A percentile compares a stretch with the other conserved stretches of the same genome.
Evolutionary conservation across 129 eudicot genomes (phyloP).

Genomic region (Apium graveolens): DNA sequence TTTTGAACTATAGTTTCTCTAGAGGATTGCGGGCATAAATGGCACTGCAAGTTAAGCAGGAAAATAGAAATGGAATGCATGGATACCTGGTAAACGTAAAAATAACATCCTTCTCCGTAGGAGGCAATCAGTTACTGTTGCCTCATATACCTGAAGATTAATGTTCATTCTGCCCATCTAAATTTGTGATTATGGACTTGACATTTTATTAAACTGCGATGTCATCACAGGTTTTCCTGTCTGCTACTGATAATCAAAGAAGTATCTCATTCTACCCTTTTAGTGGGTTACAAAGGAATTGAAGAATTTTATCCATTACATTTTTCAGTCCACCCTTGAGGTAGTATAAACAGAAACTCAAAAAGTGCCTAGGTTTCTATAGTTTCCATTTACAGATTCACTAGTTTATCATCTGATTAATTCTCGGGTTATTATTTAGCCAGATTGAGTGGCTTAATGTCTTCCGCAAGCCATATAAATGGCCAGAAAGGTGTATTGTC

Average conservation of each 20-base stretch:
- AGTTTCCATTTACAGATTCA: neutral
- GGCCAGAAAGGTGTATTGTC: too few relatives aligned
- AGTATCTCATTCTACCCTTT: constrained; percentile 66
- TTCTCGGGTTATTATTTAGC: neutral
- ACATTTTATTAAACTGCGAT: neutral
- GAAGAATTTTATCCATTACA: constrained; percentile 52
- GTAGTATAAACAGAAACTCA: constrained; percentile 15
- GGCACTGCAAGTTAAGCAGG: constrained; percentile 92
- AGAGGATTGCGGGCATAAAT: constrained; percentile 80
- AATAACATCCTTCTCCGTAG: neutral
- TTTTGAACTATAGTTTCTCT: constrained; percentile 38
- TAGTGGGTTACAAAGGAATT: constrained; percentile 63
- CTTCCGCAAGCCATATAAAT: too few relatives aligned
- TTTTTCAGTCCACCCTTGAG: constrained; percentile 53
- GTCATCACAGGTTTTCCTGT: constrained; percentile 38
- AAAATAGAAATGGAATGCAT: constrained; percentile 56
- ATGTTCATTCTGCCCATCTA: neutral
- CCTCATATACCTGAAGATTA: neutral
- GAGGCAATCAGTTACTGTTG: too few relatives aligned
- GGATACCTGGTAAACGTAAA: constrained; percentile 59
- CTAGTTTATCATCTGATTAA: neutral
- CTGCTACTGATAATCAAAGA: constrained; percentile 37
- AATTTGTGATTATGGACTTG: neutral
- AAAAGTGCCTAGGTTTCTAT: neutral
- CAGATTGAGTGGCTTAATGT: neutral